Percentiles rank a stretch among this genome's conserved stretches.
These are phyloP conservation scores for Penicillium sp. DNA, from an alignment of 2,329 filamentous ascomycete species.

Conservation along the genomic window DNA sequence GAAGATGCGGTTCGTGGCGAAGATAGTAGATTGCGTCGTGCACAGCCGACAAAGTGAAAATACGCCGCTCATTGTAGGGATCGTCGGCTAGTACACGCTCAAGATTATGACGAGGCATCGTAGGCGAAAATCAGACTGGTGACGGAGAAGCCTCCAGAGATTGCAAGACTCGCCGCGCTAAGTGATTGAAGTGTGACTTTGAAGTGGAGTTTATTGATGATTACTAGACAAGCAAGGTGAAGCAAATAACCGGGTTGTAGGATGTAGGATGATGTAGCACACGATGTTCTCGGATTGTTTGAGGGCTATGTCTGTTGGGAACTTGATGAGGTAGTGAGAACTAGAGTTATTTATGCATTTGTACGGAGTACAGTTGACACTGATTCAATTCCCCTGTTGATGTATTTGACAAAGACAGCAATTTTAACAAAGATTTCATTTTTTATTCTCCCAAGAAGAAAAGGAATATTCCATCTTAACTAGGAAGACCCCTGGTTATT, in stretches of 20 bases:
- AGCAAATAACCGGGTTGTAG: too few species aligned
- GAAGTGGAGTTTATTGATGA: neutral
- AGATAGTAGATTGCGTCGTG: slow-evolving; percentile 2
- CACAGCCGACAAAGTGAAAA: neutral
- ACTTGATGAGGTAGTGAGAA: neutral
- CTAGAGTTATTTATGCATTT: neutral
- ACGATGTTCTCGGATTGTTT: neutral
- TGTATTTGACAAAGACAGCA: neutral
- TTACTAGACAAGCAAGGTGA: neutral
- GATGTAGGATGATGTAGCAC: too few species aligned
- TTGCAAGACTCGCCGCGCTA: neutral
- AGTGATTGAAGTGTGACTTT: neutral
- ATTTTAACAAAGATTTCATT: neutral
- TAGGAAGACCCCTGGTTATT: neutral
- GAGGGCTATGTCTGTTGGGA: neutral
- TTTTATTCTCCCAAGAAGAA: neutral
- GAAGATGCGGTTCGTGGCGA: neutral
- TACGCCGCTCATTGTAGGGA: neutral
- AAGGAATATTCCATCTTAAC: neutral
- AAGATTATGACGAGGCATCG: neutral
- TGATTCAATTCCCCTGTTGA: neutral
- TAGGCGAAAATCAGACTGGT: neutral
- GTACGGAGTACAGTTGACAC: neutral
- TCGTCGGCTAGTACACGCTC: neutral
- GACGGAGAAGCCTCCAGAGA: neutral